A percentile compares a stretch with the other conserved stretches of the same genome.
Conservation (phyloP, 2,329 filamentous ascomycete genomes). For the Aplosporella prunicola region DNA sequence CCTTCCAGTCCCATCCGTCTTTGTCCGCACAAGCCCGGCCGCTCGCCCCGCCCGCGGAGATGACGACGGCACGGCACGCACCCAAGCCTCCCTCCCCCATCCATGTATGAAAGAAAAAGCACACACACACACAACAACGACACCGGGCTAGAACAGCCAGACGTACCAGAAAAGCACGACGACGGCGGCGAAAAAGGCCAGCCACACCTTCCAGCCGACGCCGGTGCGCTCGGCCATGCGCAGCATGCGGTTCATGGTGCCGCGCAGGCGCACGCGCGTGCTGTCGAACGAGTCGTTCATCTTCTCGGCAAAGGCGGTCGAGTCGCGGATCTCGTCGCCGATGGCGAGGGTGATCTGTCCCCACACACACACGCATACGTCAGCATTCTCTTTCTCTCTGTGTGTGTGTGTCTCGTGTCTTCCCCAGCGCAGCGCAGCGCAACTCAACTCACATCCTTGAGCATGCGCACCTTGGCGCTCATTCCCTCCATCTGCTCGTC, state of each 20-base stretch:
- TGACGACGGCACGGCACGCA: too few relatives aligned
- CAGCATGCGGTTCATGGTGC: conserved; percentile 96
- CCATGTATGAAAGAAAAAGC: too few relatives aligned
- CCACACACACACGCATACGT: too few relatives aligned
- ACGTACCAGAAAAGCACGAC: conserved; percentile 82
- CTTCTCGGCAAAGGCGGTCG: conserved; percentile 76
- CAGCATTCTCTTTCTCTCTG: too few relatives aligned
- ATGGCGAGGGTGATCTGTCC: conserved; percentile 81
- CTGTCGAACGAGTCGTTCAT: conserved; percentile 94
- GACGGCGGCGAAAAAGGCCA: conserved; percentile 78
- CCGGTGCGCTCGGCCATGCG: conserved; percentile 90
- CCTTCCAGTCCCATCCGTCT: too few relatives aligned
- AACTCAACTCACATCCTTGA: conserved; percentile 70
- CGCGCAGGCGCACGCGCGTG: conserved; percentile 67
- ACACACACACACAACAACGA: too few relatives aligned
- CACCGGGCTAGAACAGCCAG: conserved; percentile 77
- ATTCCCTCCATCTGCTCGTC: conserved; percentile 85
- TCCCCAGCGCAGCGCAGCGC: too few relatives aligned
- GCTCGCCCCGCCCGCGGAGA: too few relatives aligned
- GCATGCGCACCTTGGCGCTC: conserved; percentile 73
- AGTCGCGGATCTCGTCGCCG: conserved; percentile 89
- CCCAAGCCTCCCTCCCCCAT: not conserved
- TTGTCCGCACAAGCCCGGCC: too few relatives aligned
- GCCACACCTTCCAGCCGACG: conserved; percentile 92
- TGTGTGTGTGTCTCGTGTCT: not conserved